Percentiles rank a stretch among this genome's conserved stretches.
These are phyloP conservation scores for Penicillium aurantiogriseum DNA, from an alignment of 2,329 filamentous ascomycete species.

Conservation along the genomic window DNA sequence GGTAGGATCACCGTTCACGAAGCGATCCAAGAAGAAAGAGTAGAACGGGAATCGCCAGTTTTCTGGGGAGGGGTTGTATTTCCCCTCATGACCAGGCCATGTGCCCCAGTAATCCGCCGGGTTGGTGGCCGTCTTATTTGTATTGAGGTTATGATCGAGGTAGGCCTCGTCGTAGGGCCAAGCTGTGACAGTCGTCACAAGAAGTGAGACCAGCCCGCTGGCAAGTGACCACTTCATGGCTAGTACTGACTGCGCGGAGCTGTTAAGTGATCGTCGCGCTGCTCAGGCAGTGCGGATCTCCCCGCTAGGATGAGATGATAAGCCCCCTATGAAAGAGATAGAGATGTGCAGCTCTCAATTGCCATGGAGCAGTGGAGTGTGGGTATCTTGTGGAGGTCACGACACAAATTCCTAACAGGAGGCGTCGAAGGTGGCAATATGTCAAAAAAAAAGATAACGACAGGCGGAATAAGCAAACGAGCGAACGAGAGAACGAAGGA, in stretches of 20 bases:
- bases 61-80: slow-evolving; percentile 53
- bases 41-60: slow-evolving; percentile 68
- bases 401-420: background rate
- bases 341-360: background rate
- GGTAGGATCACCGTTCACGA: slow-evolving; percentile 62
- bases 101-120: slow-evolving; percentile 58
- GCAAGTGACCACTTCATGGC: slow-evolving; percentile 35
- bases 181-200: slow-evolving; percentile 26
- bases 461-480: background rate
- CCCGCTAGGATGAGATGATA: background rate
- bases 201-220: slow-evolving; percentile 32
- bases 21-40: slow-evolving; percentile 62
- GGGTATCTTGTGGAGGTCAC: background rate
- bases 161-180: slow-evolving; percentile 52
- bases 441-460: slow-evolving; percentile 1
- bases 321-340: background rate
- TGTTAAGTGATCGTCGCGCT: background rate
- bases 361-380: background rate
- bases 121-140: slow-evolving; percentile 54
- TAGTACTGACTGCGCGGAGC: slow-evolving; percentile 1
- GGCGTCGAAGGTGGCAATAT: background rate
- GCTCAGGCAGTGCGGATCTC: slow-evolving; percentile 1
- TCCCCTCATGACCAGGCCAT: slow-evolving; percentile 48
- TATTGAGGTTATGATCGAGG: slow-evolving; percentile 60
- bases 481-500: background rate